These are phyloP conservation scores for Phytophthora nicotianae DNA, from an alignment of 352 stramenopile species.

Conservation along the genomic window DNA sequence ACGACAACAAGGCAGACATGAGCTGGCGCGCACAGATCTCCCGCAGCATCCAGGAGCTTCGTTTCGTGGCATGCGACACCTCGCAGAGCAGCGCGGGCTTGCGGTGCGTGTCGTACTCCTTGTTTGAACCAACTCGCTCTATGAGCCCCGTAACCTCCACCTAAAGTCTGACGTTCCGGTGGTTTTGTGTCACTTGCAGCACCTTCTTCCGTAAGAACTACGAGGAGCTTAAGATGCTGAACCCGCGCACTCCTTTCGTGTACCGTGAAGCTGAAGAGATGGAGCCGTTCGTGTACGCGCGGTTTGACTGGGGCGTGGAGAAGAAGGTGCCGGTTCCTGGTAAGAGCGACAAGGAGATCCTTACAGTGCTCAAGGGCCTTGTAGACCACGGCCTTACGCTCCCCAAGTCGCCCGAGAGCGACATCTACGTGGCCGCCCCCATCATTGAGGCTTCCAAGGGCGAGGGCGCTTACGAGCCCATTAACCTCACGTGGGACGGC, in stretches of 20 bases:
- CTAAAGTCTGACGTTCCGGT: constrained; percentile 10
- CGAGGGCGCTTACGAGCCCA: constrained; percentile 75
- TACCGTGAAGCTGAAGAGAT: constrained; percentile 89
- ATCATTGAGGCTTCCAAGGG: constrained; percentile 75
- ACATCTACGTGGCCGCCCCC: constrained; percentile 69
- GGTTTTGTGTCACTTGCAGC: constrained; percentile 35
- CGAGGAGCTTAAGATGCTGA: constrained; percentile 89
- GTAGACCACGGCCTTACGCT: constrained; percentile 73
- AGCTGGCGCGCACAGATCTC: constrained; percentile 91
- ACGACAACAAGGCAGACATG: constrained; percentile 45
- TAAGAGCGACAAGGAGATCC: constrained; percentile 87
- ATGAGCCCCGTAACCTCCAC: neutral
- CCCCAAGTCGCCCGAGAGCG: constrained; percentile 88
- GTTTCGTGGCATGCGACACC: constrained; percentile 85
- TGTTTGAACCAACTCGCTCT: neutral
- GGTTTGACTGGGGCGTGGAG: constrained; percentile 86
- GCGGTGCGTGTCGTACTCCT: constrained; percentile 49
- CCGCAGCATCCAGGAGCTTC: constrained; percentile 81
- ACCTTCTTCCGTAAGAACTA: constrained; percentile 90
- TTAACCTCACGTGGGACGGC: constrained; percentile 89
- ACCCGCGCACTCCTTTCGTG: constrained; percentile 81
- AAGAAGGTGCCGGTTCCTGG: constrained; percentile 84
- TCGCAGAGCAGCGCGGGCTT: constrained; percentile 85
- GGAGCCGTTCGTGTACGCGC: constrained; percentile 88
- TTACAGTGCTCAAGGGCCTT: constrained; percentile 74